Conservation (phyloP, 106 monocot species). For the Apostasia shenzhenica region DNA sequence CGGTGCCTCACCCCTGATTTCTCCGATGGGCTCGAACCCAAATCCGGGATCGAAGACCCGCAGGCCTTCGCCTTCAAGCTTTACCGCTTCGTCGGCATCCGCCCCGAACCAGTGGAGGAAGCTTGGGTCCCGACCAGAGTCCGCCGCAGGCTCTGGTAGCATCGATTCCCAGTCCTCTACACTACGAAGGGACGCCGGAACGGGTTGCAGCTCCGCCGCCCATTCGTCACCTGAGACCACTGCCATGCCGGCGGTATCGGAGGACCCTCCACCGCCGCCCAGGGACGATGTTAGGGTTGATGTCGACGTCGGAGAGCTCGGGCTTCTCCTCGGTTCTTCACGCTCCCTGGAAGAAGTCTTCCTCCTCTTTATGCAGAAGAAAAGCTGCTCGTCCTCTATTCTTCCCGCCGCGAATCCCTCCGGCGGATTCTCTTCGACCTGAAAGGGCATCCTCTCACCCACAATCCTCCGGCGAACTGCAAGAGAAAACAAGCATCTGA, state of each 20-base stretch:
- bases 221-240: slow-evolving; percentile 16
- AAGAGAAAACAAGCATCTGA: neutral
- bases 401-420: neutral
- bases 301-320: slow-evolving; percentile 43
- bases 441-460: slow-evolving; percentile 26
- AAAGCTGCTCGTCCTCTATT: neutral
- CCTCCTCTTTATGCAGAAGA: slow-evolving; percentile 3
- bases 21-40: slow-evolving; percentile 16
- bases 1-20: neutral
- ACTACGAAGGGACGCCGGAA: slow-evolving; percentile 13
- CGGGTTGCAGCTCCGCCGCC: slow-evolving; percentile 26
- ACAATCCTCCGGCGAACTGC: neutral
- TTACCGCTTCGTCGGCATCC: slow-evolving; percentile 10
- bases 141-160: slow-evolving; percentile 9
- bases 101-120: slow-evolving; percentile 28
- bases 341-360: slow-evolving; percentile 2
- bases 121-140: slow-evolving; percentile 11
- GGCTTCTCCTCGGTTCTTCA: slow-evolving; percentile 37
- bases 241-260: slow-evolving; percentile 11
- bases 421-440: slow-evolving; percentile 7
- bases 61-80: slow-evolving; percentile 7
- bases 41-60: slow-evolving; percentile 16
- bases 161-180: slow-evolving; percentile 31
- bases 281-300: slow-evolving; percentile 44
- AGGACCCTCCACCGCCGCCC: slow-evolving; percentile 6